These are phyloP conservation scores for Capronia coronata DNA, from an alignment of 2,329 filamentous ascomycete species.

Conservation along the genomic window DNA sequence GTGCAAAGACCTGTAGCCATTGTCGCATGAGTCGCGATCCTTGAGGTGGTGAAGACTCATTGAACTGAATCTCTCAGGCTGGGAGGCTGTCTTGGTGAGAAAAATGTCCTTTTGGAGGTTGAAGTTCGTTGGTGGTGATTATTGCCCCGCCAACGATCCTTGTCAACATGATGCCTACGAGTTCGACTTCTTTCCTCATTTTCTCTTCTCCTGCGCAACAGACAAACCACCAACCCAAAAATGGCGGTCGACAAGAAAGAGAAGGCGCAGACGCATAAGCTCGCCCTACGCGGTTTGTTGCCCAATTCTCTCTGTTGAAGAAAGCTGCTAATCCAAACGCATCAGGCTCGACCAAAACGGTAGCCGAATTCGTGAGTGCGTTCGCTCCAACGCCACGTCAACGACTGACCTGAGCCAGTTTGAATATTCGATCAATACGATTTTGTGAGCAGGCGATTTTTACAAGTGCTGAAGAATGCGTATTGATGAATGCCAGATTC, in stretches of 20 bases:
- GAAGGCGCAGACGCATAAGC: conserved; percentile 89
- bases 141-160: conserved; percentile 16
- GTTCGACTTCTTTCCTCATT: not conserved
- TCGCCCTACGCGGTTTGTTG: conserved; percentile 57
- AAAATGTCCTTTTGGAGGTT: conserved; percentile 1
- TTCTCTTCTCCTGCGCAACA: conserved; percentile 1
- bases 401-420: conserved; percentile 48
- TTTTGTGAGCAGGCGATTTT: conserved; percentile 58
- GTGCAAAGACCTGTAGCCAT: conserved; percentile 28
- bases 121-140: not conserved
- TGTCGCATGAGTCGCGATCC: conserved; percentile 24
- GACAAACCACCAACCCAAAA: conserved; percentile 9
- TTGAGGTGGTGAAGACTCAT: conserved; percentile 6
- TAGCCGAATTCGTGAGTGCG: conserved; percentile 81
- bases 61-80: not conserved
- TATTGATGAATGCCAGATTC: conserved; percentile 52
- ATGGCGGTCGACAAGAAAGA: conserved; percentile 43
- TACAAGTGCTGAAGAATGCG: not conserved
- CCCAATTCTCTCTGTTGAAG: not conserved
- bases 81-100: not conserved
- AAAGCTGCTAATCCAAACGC: conserved; percentile 6
- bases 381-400: not conserved
- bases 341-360: conserved; percentile 68
- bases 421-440: conserved; percentile 97
- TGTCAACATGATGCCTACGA: conserved; percentile 14